A percentile compares a stretch with the other conserved stretches of the same genome.
These are phyloP conservation scores for Salvia rosmarinus DNA, from an alignment of 257 asterid species.

Conservation along the genomic window DNA sequence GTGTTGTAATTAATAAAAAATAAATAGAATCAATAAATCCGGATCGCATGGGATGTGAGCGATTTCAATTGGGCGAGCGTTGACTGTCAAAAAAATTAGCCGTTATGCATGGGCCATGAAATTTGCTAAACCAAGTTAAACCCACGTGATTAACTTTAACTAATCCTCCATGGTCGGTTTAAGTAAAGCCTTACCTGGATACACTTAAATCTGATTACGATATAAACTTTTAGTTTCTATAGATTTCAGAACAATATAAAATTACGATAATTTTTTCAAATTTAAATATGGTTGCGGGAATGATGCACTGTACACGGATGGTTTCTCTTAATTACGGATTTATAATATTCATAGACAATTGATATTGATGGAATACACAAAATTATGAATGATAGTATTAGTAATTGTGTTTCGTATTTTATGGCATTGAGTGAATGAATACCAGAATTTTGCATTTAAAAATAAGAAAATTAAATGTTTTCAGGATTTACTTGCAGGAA, in stretches of 20 bases:
- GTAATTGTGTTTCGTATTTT: neutral
- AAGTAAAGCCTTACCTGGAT: conserved; percentile 33
- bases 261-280: no score
- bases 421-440: neutral
- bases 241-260: neutral
- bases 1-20: conserved; percentile 3
- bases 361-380: neutral
- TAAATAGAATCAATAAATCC: neutral
- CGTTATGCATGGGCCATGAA: conserved; percentile 41
- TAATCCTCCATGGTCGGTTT: conserved; percentile 40
- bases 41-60: conserved; percentile 16
- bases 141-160: conserved; percentile 35
- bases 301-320: neutral
- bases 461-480: no score
- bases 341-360: neutral
- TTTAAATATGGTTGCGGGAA: no score
- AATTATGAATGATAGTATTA: neutral
- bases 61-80: neutral
- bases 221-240: neutral
- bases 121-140: conserved; percentile 35
- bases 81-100: conserved; percentile 34
- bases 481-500: conserved; percentile 1
- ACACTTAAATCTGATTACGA: neutral
- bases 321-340: neutral
- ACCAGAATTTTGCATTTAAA: no score